Evolutionary conservation across 768 basidiomycete genomes (phyloP).

Genomic region (Lentinula edodes): DNA sequence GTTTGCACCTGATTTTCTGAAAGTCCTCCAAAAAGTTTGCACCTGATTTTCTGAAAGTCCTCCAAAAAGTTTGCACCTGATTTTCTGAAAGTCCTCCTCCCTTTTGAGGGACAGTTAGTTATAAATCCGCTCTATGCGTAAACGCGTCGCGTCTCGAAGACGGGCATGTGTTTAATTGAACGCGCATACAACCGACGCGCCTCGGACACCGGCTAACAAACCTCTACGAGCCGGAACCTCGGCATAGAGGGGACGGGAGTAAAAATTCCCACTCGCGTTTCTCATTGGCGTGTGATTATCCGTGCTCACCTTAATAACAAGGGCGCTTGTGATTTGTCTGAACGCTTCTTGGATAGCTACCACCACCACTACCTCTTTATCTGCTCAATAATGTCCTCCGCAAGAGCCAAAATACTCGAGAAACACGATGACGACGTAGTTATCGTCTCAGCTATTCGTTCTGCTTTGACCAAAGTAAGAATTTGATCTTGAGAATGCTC

Average conservation of each 20-base stretch:
- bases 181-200: neutral
- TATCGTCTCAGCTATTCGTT: slow-evolving; percentile 82
- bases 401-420: slow-evolving; percentile 54
- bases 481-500: neutral
- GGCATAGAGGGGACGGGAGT: neutral
- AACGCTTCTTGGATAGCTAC: neutral
- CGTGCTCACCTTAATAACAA: neutral
- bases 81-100: no score
- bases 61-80: no score
- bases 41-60: no score
- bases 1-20: no score
- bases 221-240: neutral
- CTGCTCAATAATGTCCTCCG: slow-evolving; percentile 25
- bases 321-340: no score
- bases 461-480: slow-evolving; percentile 85
- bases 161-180: neutral
- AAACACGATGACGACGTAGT: slow-evolving; percentile 87
- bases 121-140: no score
- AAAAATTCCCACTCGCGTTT: neutral
- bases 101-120: no score
- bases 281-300: neutral
- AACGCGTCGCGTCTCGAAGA: neutral
- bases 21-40: no score
- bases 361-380: neutral
- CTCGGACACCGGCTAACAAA: neutral